These are phyloP conservation scores for Neohortaea acidophila DNA, from an alignment of 495 filamentous ascomycete genomes.

Conservation along the genomic window DNA sequence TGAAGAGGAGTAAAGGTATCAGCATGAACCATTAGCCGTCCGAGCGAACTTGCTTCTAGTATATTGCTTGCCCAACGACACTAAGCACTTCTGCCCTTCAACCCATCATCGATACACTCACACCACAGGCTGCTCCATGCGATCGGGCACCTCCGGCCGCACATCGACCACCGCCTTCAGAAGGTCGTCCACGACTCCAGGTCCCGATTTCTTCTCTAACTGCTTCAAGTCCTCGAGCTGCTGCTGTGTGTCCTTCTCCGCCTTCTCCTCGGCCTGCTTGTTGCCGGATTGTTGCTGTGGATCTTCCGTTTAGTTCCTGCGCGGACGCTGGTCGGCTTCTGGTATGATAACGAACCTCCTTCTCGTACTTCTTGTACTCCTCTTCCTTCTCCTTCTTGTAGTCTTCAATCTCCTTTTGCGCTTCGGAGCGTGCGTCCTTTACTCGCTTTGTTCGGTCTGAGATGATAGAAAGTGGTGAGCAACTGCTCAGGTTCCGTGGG, in stretches of 20 bases:
- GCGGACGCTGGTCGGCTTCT: neutral
- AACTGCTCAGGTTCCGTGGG: neutral
- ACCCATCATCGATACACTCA: neutral
- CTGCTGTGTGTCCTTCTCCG: constrained; percentile 62
- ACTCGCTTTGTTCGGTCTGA: constrained; percentile 91
- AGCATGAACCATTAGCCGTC: too few species aligned
- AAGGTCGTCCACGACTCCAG: constrained; percentile 65
- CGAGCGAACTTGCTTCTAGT: too few species aligned
- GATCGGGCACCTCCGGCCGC: constrained; percentile 51
- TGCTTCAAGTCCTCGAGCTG: constrained; percentile 70
- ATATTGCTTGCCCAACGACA: too few species aligned
- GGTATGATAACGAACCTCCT: constrained; percentile 45
- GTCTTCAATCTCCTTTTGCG: constrained; percentile 94
- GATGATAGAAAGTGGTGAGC: constrained; percentile 2
- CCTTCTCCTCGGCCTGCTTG: constrained; percentile 74
- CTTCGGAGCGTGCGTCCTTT: constrained; percentile 85
- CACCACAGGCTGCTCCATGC: constrained; percentile 13
- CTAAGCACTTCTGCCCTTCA: too few species aligned
- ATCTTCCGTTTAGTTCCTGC: neutral
- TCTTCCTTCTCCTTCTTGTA: constrained; percentile 82
- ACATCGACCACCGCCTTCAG: constrained; percentile 65
- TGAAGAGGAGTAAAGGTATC: neutral
- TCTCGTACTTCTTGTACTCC: constrained; percentile 89
- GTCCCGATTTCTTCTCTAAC: constrained; percentile 61
- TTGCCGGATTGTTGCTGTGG: constrained; percentile 69